phyloP scores from a whole-genome alignment of 2,329 filamentous ascomycete genomes.

The Calonectria pseudoreteaudii region DNA sequence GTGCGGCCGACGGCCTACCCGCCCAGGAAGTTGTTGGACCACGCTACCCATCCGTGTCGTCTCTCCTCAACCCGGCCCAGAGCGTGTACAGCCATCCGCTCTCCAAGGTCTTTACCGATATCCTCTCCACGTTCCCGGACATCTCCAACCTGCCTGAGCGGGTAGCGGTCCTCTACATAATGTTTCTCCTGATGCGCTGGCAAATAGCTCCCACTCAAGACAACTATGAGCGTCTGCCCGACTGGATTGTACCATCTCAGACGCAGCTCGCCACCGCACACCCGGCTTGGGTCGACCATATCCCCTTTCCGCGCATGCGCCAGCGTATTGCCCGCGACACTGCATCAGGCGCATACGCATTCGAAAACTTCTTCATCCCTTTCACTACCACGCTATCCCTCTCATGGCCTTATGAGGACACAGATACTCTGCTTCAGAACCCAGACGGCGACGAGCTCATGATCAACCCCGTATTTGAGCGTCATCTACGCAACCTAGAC shows the following conservation, averaged over 20 bases:
- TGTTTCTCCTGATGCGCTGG: constrained; percentile 91
- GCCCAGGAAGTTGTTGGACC: constrained; percentile 78
- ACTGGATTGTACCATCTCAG: constrained; percentile 75
- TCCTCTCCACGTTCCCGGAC: constrained; percentile 85
- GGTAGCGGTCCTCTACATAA: constrained; percentile 83
- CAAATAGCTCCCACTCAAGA: constrained; percentile 82
- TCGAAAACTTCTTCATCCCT: constrained; percentile 86
- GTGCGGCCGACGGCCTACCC: constrained; percentile 73
- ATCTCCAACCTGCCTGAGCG: constrained; percentile 84
- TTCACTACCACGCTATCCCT: constrained; percentile 81
- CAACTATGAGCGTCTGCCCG: constrained; percentile 82
- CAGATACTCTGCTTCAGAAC: constrained; percentile 74
- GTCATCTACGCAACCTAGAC: constrained; percentile 77
- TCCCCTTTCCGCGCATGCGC: constrained; percentile 84
- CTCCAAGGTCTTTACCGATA: constrained; percentile 87
- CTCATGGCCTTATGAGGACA: constrained; percentile 86
- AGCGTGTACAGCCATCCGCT: constrained; percentile 77
- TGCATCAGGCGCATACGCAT: constrained; percentile 65
- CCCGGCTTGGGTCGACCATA: constrained; percentile 84
- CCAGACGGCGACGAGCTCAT: constrained; percentile 73
- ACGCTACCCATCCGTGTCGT: constrained; percentile 82
- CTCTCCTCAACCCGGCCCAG: constrained; percentile 78
- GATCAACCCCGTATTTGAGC: constrained; percentile 89
- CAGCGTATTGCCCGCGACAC: constrained; percentile 70
- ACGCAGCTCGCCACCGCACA: constrained; percentile 77